Evolutionary conservation across 495 filamentous ascomycete genomes (phyloP).

Genomic region (Hypomontagnella submonticulosa): DNA sequence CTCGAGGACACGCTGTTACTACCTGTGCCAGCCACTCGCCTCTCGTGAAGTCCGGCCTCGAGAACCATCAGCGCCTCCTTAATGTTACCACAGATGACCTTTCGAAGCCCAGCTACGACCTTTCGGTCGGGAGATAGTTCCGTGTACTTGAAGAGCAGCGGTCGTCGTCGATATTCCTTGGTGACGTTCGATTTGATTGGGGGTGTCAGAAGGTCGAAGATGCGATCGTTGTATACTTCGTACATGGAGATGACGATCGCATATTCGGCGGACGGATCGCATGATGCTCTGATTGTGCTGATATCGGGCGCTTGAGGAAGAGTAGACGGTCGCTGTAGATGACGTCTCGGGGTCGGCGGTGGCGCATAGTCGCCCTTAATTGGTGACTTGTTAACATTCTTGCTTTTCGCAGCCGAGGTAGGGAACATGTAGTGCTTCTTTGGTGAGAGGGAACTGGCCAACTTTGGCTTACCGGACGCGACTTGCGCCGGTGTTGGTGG

Average conservation of each 20-base stretch:
- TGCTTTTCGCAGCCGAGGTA: constrained; percentile 54
- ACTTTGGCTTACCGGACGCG: constrained; percentile 43
- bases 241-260: constrained; percentile 96
- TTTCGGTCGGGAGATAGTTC: constrained; percentile 87
- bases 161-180: constrained; percentile 77
- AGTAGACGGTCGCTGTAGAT: constrained; percentile 69
- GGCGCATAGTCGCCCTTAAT: constrained; percentile 56
- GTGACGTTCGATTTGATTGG: constrained; percentile 58
- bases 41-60: constrained; percentile 87
- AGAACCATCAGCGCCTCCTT: constrained; percentile 91
- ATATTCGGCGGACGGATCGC: constrained; percentile 82
- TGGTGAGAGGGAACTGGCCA: constrained; percentile 33
- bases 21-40: constrained; percentile 88
- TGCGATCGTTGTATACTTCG: constrained; percentile 98
- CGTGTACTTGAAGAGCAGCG: constrained; percentile 87
- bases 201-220: constrained; percentile 87
- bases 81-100: constrained; percentile 86
- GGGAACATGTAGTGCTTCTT: constrained; percentile 57
- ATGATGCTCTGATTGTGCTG: constrained; percentile 70
- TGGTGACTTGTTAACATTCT: constrained; percentile 52
- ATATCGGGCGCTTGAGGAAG: constrained; percentile 81
- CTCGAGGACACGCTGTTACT: constrained; percentile 89
- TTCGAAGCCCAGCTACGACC: constrained; percentile 89
- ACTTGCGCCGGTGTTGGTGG: constrained; percentile 27
- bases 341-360: constrained; percentile 65